Evolutionary conservation across 1,284 basidiomycete genomes (phyloP), one percentile per base, ranked within the genome.

Genomic region (Tilletia horrida): DNA sequence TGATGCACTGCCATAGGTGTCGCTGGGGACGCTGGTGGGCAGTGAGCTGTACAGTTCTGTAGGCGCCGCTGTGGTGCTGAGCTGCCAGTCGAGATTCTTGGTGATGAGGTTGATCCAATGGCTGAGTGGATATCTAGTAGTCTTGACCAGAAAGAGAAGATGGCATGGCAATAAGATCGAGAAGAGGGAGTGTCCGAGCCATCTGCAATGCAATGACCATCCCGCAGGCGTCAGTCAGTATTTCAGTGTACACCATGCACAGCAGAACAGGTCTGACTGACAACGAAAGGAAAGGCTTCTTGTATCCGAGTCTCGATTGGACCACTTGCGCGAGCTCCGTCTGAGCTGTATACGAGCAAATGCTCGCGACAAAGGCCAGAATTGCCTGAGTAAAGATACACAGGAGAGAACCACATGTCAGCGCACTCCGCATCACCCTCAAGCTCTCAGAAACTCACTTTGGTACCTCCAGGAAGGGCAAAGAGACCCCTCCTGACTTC

Each of bases 301-400:
- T 67, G 62, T 80, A 81, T 61, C 72, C 73, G 40, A 80, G 68
- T 14, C 67, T 67, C 21, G 76, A 71, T 63, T 81, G 80, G 8
- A 81, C 77, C 45, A 79, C 76, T 65, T 81, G 79, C 2, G 78
- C 80, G 18, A 73, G 75, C 65, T 81, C 80, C 29, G 80, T 81
- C 67, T 81, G 80, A 1, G 75, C 52, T 0, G 80, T 81, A 44
- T 79, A 81, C 16, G 80, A 73, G 2, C 75, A 57, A 0, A 81
- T 71, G 31, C 73, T 74, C 59, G 76, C 65, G 1, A 67, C 57
- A 48, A 81, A 81, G 14, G 76, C 80, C 29, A 57, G 67, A 31
- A 78, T 63, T 2, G 80, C 76, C 64, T 70, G 57, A 18, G 13
- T 3, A 35, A 35, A 14, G 27, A 13, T 8, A n/a, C 29, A 18